Conservation (phyloP, 768 basidiomycete species). For the Trametes cubensis region DNA sequence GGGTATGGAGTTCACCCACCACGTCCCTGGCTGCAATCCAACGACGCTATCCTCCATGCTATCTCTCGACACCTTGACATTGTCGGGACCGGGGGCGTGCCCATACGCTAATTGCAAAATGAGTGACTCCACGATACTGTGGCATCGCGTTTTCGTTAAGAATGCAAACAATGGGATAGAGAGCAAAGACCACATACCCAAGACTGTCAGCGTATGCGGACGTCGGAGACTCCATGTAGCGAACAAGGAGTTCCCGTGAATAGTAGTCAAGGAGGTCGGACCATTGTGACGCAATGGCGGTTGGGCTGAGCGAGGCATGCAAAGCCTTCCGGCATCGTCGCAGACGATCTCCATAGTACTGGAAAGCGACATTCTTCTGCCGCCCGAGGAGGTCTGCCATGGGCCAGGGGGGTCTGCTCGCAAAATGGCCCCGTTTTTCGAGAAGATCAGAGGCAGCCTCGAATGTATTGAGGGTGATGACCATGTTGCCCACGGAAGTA, state of each 20-base stretch:
- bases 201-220: not conserved
- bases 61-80: constrained; percentile 41
- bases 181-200: not conserved
- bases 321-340: constrained; percentile 19
- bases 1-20: constrained; percentile 44
- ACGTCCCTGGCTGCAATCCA: constrained; percentile 43
- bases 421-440: constrained; percentile 36
- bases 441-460: constrained; percentile 42
- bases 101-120: constrained; percentile 36
- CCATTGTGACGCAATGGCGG: not conserved
- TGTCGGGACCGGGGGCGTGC: constrained; percentile 41
- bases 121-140: not conserved
- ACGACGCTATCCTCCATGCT: constrained; percentile 35
- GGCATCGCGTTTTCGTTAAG: not conserved
- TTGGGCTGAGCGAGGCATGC: constrained; percentile 8
- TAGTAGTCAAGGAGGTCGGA: not conserved
- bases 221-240: constrained; percentile 2
- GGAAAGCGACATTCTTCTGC: constrained; percentile 26
- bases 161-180: too few species aligned
- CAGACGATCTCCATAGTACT: constrained; percentile 22
- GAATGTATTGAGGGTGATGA: constrained; percentile 41
- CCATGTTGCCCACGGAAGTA: constrained; percentile 11
- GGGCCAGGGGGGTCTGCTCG: constrained; percentile 23
- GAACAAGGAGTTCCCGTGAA: constrained; percentile 38
- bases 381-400: constrained; percentile 27